These are phyloP conservation scores for Tieghemiomyces parasiticus DNA, from an alignment of 192 early-diverging fungal genomes.

Conservation along the genomic window DNA sequence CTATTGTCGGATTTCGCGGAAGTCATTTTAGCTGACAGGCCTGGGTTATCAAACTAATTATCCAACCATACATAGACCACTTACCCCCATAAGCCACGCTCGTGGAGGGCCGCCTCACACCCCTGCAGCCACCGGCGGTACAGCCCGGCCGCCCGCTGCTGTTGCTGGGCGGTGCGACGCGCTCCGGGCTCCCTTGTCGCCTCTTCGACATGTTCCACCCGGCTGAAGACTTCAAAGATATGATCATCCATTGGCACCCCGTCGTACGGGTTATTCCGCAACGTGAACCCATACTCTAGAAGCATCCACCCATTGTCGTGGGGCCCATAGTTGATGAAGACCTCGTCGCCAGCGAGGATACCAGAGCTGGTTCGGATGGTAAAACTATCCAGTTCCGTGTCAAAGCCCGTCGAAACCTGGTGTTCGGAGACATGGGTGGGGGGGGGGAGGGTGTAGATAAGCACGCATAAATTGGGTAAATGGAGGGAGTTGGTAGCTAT, in stretches of 20 bases:
- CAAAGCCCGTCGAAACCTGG: neutral
- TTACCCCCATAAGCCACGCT: neutral
- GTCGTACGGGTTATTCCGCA: slow-evolving; percentile 1
- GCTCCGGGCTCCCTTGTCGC: neutral
- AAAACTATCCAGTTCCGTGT: neutral
- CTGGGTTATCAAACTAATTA: neutral
- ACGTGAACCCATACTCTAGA: slow-evolving; percentile 2
- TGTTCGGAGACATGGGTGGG: neutral
- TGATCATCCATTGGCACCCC: neutral
- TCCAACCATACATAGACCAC: neutral
- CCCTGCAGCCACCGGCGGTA: neutral
- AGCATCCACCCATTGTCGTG: slow-evolving; percentile 2
- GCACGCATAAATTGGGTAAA: neutral
- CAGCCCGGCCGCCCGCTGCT: neutral
- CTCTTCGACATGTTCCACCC: neutral
- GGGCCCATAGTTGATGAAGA: slow-evolving; percentile 9
- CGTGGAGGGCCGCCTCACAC: neutral
- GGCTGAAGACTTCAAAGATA: neutral
- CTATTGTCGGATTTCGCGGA: neutral
- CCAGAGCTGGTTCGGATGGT: neutral
- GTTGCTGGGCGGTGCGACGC: neutral
- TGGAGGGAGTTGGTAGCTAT: neutral
- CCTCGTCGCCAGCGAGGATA: neutral
- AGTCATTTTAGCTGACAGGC: neutral
- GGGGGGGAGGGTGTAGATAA: neutral